A percentile compares a stretch with the other conserved stretches of the same genome.
Evolutionary conservation across 169 alveolate genomes (phyloP).

Genomic region (Plasmodium fragile): DNA sequence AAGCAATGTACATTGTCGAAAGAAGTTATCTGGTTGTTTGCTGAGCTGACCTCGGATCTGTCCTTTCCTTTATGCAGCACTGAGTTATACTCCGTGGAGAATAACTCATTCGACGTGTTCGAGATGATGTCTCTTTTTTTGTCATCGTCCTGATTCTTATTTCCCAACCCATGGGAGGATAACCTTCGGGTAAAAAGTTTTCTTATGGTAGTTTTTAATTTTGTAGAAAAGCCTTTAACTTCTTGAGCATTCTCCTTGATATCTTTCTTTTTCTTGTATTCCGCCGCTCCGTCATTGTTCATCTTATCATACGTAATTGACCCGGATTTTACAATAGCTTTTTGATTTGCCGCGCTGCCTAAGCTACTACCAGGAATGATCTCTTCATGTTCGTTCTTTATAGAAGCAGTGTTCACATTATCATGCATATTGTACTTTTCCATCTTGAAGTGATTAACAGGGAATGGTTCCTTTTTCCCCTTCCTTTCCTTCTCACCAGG

Average conservation of each 20-base stretch:
- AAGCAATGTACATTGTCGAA: background rate
- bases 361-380: background rate
- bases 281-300: background rate
- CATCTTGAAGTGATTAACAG: background rate
- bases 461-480: background rate
- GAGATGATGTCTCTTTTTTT: background rate
- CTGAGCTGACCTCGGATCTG: background rate
- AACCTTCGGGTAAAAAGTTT: constrained; percentile 53
- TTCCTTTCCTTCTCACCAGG: background rate
- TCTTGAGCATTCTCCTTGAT: background rate
- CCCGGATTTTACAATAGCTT: background rate
- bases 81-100: background rate
- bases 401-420: background rate
- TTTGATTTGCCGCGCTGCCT: background rate
- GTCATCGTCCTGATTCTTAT: background rate
- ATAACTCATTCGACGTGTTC: background rate
- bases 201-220: constrained; percentile 54
- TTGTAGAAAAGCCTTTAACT: constrained; percentile 38
- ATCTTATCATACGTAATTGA: constrained; percentile 7
- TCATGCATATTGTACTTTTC: background rate
- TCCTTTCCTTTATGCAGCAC: background rate
- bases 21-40: background rate
- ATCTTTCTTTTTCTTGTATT: constrained; percentile 24
- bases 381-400: constrained; percentile 21
- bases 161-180: constrained; percentile 5